phyloP scores from a whole-genome alignment of 1,139 yeast species.

The Geotrichum phurueaensis region DNA sequence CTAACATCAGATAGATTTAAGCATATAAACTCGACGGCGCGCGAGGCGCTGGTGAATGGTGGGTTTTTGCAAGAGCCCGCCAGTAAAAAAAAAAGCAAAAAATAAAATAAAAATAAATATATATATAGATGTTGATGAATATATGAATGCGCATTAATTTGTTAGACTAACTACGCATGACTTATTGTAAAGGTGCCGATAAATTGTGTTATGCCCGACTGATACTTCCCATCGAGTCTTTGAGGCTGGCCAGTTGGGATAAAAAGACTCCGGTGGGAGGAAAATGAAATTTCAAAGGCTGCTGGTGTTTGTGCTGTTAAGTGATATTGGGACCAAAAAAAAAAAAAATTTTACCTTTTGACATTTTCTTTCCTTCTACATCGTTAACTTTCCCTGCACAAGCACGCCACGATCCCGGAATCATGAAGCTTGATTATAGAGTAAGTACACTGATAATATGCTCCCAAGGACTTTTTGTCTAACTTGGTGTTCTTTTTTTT shows the following conservation, averaged over 20 bases:
- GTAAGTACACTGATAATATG: slow-evolving; percentile 17
- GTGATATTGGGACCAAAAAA: slow-evolving; percentile 1
- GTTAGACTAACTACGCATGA: neutral
- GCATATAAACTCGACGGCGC: slow-evolving; percentile 82
- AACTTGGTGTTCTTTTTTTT: slow-evolving; percentile 6
- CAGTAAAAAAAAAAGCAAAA: slow-evolving; percentile 17
- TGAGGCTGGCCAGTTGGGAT: neutral
- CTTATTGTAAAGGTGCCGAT: neutral
- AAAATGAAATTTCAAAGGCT: neutral
- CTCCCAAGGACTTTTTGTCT: neutral
- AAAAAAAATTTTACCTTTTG: neutral
- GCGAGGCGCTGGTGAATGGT: slow-evolving; percentile 73
- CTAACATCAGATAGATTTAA: slow-evolving; percentile 51
- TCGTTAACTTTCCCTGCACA: neutral
- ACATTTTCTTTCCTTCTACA: neutral
- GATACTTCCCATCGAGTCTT: neutral
- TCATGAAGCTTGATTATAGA: slow-evolving; percentile 31
- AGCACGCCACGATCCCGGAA: neutral
- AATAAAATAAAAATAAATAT: slow-evolving; percentile 10
- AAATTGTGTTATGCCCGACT: neutral
- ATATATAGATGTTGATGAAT: slow-evolving; percentile 6
- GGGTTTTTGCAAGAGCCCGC: slow-evolving; percentile 40
- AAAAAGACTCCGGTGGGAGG: neutral
- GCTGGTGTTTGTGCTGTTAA: neutral
- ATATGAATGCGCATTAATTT: neutral